These are phyloP conservation scores for Microsporum ferrugineum DNA, from an alignment of 2,329 filamentous ascomycete species.

Conservation along the genomic window DNA sequence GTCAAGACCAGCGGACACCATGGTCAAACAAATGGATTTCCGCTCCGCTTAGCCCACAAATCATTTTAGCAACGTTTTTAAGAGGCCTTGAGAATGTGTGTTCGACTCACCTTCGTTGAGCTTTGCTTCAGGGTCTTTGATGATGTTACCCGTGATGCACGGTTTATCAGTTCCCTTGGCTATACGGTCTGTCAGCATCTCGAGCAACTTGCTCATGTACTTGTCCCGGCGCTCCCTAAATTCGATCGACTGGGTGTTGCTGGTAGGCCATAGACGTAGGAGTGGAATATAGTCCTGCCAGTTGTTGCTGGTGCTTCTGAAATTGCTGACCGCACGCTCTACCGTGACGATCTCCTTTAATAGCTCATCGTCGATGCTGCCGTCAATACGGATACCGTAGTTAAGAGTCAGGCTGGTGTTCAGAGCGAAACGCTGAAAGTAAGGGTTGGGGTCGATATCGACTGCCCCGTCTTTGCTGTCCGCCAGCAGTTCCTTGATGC, in stretches of 20 bases:
- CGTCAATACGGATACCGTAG: slow-evolving; percentile 66
- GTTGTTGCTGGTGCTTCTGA: slow-evolving; percentile 69
- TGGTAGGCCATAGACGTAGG: slow-evolving; percentile 52
- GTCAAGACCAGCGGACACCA: slow-evolving; percentile 71
- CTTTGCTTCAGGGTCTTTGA: slow-evolving; percentile 58
- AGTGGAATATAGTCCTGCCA: slow-evolving; percentile 78
- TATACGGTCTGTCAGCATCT: slow-evolving; percentile 51
- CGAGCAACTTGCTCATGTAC: slow-evolving; percentile 50
- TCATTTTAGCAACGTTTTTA: slow-evolving; percentile 31
- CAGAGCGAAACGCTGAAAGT: slow-evolving; percentile 64
- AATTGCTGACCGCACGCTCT: slow-evolving; percentile 63
- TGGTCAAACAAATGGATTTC: slow-evolving; percentile 69
- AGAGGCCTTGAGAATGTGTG: background rate
- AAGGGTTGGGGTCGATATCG: slow-evolving; percentile 59
- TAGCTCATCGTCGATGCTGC: slow-evolving; percentile 54
- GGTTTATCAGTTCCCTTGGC: slow-evolving; percentile 53
- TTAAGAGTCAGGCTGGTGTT: slow-evolving; percentile 69
- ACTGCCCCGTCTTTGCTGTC: slow-evolving; percentile 51
- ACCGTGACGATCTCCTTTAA: slow-evolving; percentile 64
- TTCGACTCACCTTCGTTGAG: slow-evolving; percentile 48
- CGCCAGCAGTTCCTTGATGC: slow-evolving; percentile 58
- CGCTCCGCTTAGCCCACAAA: slow-evolving; percentile 49
- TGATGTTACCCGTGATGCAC: slow-evolving; percentile 58
- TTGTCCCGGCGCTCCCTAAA: slow-evolving; percentile 58
- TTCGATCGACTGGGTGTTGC: slow-evolving; percentile 51